phyloP scores from a whole-genome alignment of 2,329 filamentous ascomycete genomes.

The Rutstroemia sp. region DNA sequence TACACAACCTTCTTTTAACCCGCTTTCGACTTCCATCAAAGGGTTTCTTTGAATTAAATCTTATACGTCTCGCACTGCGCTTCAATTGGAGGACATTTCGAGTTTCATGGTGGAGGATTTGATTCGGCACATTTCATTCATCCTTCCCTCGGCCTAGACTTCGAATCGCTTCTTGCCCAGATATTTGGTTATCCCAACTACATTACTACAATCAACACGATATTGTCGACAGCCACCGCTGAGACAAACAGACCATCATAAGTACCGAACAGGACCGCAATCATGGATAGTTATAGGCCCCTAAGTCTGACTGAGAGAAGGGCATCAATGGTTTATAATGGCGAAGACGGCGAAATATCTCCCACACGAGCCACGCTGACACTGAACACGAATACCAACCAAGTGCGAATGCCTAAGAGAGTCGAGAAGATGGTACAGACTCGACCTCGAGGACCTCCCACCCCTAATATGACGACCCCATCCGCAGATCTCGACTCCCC shows the following conservation, averaged over 20 bases:
- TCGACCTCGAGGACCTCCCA: constrained; percentile 51
- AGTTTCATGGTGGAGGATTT: neutral
- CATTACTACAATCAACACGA: neutral
- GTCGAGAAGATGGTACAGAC: constrained; percentile 48
- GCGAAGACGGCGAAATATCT: constrained; percentile 39
- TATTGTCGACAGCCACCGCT: too few species aligned
- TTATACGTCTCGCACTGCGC: neutral
- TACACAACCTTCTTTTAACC: constrained; percentile 4
- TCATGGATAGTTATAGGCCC: constrained; percentile 35
- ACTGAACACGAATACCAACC: constrained; percentile 40
- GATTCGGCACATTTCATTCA: neutral
- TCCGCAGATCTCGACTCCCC: constrained; percentile 51
- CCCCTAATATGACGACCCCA: constrained; percentile 59
- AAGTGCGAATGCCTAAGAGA: constrained; percentile 30
- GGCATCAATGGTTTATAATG: constrained; percentile 44
- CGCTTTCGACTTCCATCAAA: neutral
- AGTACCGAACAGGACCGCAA: neutral
- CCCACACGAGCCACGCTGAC: constrained; percentile 34
- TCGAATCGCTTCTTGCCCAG: neutral
- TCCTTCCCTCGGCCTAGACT: neutral
- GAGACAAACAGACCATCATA: too few species aligned
- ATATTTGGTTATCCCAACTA: neutral
- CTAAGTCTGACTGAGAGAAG: constrained; percentile 55
- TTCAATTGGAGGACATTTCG: neutral
- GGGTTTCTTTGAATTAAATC: neutral